Conservation (phyloP, 1,284 basidiomycete species). For the Ganoderma meredithae region DNA sequence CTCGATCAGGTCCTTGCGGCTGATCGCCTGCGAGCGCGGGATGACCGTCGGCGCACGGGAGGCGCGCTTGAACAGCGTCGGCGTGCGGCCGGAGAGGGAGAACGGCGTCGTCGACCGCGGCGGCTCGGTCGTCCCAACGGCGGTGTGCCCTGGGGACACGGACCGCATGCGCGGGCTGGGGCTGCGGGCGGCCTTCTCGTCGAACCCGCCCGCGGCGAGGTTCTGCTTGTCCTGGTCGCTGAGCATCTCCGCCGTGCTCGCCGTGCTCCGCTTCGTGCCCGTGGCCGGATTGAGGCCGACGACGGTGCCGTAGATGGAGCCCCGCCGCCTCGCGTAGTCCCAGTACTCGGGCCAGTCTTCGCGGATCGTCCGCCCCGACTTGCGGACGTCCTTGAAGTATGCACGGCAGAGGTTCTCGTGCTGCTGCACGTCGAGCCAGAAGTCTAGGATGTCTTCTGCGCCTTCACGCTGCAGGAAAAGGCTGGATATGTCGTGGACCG, state of each 20-base stretch:
- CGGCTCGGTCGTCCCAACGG: constrained; percentile 46
- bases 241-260: constrained; percentile 73
- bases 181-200: constrained; percentile 57
- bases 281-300: constrained; percentile 72
- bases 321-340: constrained; percentile 86
- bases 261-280: constrained; percentile 75
- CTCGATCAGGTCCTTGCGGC: constrained; percentile 87
- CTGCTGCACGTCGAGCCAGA: constrained; percentile 99
- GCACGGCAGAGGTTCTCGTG: constrained; percentile 98
- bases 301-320: constrained; percentile 90
- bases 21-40: constrained; percentile 89
- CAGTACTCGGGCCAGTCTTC: constrained; percentile 99
- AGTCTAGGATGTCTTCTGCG: constrained; percentile 95
- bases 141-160: constrained; percentile 52
- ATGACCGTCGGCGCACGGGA: constrained; percentile 89
- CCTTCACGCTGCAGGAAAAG: constrained; percentile 93
- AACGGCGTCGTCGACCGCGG: constrained; percentile 81
- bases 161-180: constrained; percentile 56
- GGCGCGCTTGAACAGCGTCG: constrained; percentile 79
- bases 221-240: constrained; percentile 71
- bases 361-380: constrained; percentile 89
- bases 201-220: constrained; percentile 52
- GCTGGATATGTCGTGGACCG: constrained; percentile 45
- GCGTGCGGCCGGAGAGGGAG: constrained; percentile 74
- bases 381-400: constrained; percentile 97